Evolutionary conservation across 345 rosid species (phyloP), one percentile per base, ranked within the genome.

Genomic region (Pseudoturritis turrita): DNA sequence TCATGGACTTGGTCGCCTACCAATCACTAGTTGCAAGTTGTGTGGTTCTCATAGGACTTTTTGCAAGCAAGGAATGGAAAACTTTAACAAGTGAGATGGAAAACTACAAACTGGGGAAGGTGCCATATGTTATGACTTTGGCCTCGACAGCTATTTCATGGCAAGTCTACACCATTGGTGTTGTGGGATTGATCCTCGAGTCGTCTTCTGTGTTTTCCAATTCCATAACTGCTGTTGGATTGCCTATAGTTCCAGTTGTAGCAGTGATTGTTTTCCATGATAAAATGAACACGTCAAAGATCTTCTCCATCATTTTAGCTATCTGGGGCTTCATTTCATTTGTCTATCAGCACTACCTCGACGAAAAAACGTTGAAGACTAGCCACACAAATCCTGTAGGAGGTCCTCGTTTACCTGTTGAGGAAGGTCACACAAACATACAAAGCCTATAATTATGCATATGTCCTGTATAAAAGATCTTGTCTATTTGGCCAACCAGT

Each of bases 141-240:
- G 57, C 69, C 21, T 77, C 87, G 45, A 73, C 74, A 36, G 78
- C 85, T 29, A 73, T 88, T 46, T 18, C 66, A 0, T 83, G 85
- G 86, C 89, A 86, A 78, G 66, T 81, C 5, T 86, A 74, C 36
- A 7, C 70, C 0, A 62, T 88, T 36, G 91, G 91, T 9, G 50
- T 55, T 1, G 73, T 75, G 23, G 87, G 88, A 8, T 45, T 88
- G 81, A 80, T 82, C 52, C 83, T 83, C n/a, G 82, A 90, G 76
- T 83, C 86, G 1, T 85, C 93, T 59, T 82, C 89, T 2, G 53
- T 88, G 47, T 87, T 89, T 66, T 78, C 85, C 6, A 85, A 84
- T 35, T 75, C 82, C 2, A 76, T 81, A 6, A 72, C 77, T 25
- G 84, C 64, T 21, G 49, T 89, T 0, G 87, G 85, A 0, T 71